These are phyloP conservation scores for Hypoxylon sp. DNA, from an alignment of 2,329 filamentous ascomycete genomes.

Conservation along the genomic window DNA sequence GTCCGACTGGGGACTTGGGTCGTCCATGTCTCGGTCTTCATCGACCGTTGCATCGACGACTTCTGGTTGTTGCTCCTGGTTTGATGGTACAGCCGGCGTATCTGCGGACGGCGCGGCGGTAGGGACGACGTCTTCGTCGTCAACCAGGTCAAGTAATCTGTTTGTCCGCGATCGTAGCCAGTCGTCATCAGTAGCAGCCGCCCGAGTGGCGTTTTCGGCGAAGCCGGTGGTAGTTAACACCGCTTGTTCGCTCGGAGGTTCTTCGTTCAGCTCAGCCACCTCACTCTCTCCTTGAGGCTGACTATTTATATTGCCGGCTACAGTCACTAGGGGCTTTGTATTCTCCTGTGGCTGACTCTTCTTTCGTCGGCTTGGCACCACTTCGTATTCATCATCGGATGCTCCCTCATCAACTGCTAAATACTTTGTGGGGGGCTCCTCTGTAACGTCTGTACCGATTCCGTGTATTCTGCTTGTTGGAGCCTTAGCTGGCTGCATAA, in stretches of 20 bases:
- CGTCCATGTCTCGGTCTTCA: conserved; percentile 36
- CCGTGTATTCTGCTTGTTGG: conserved; percentile 73
- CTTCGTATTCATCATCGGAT: conserved; percentile 82
- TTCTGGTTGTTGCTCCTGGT: conserved; percentile 27
- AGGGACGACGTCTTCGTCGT: conserved; percentile 71
- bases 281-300: conserved; percentile 7
- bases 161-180: conserved; percentile 93
- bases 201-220: conserved; percentile 12
- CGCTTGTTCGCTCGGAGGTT: conserved; percentile 13
- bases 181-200: conserved; percentile 79
- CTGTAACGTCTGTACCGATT: conserved; percentile 50
- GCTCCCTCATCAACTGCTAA: conserved; percentile 65
- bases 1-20: conserved; percentile 33
- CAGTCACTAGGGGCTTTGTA: not conserved
- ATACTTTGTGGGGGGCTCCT: conserved; percentile 58
- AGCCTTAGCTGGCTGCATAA: conserved; percentile 77
- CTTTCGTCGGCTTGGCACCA: conserved; percentile 66
- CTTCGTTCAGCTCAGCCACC: conserved; percentile 6
- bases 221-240: conserved; percentile 6
- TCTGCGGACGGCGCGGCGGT: conserved; percentile 20
- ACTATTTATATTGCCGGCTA: not conserved
- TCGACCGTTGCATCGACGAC: conserved; percentile 34
- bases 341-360: conserved; percentile 60
- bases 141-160: conserved; percentile 84
- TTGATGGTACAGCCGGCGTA: not conserved